Evolutionary conservation across 352 stramenopile species (phyloP), one percentile per base, ranked within the genome.

Genomic region (Phytopythium mirpurense): DNA sequence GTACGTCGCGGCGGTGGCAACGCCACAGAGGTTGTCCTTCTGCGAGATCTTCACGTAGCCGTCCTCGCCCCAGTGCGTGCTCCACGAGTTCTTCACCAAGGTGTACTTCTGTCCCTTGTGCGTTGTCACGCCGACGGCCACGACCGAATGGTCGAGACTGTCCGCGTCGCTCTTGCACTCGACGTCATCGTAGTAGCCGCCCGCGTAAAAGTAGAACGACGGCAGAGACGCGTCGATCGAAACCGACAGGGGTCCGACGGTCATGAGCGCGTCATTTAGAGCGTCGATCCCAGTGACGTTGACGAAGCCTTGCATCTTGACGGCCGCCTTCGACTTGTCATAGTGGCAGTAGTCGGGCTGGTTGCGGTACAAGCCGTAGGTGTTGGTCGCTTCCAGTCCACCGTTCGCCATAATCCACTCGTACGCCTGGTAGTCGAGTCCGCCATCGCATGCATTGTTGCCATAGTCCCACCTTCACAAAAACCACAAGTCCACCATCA

Each of bases 11-110:
- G 78, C 70, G 0, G 85, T 98, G 41, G 96, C 83, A 42, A 99
- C 93, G 19, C 96, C 95, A 63, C 96, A 99, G 6, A 97, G 86
- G 54, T 99, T 98, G 54, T 95, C 66, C 54, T 95, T 93, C 62
- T 96, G 87, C 34, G 82, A 73, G 58, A 98, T 95, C 64, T 92
- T 94, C 31, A 97, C 65, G 74, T 97, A 97, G 32, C 90, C 90
- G 36, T 95, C 69, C 52, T 98, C 93, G 38, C 93, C 93, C 93
- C 93, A 98, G 55, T 92, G 78, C 34, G 77, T 94, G 63, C 84
- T 95, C 93, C 93, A 98, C 56, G 85, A 96, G 66, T 98, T 98
- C 71, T 97, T 97, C 47, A 98, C 86, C 59, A 98, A 71, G 48
- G 88, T 98, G 70, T 97, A 98, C 68, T 96, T 93, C 56, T 97